Evolutionary conservation across 2,329 filamentous ascomycete species (phyloP).

Genomic region (Bipolaris oryzae): DNA sequence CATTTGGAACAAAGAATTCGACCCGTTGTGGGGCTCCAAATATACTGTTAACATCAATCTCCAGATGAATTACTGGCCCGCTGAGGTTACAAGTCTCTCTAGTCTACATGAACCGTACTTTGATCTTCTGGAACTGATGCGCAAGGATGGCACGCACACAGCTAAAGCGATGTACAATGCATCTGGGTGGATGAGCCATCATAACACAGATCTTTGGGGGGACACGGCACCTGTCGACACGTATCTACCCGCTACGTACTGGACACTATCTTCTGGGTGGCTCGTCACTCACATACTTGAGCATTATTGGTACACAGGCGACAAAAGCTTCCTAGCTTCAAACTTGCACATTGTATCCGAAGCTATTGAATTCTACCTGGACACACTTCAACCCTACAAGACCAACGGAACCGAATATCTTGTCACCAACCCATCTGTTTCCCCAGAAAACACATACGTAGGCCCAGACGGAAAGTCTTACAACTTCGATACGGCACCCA

Average conservation of each 20-base stretch:
- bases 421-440: conserved; percentile 49
- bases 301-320: conserved; percentile 30
- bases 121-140: conserved; percentile 48
- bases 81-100: conserved; percentile 28
- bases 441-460: conserved; percentile 49
- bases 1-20: conserved; percentile 52
- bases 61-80: conserved; percentile 61
- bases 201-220: conserved; percentile 37
- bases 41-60: conserved; percentile 61
- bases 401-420: conserved; percentile 14
- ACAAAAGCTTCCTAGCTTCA: conserved; percentile 22
- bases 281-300: conserved; percentile 32
- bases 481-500: conserved; percentile 36
- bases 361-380: conserved; percentile 6
- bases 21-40: conserved; percentile 56
- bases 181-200: conserved; percentile 35
- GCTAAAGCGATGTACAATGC: conserved; percentile 29
- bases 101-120: conserved; percentile 53
- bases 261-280: conserved; percentile 39
- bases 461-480: conserved; percentile 27
- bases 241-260: conserved; percentile 33
- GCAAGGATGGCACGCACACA: conserved; percentile 35
- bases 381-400: conserved; percentile 3
- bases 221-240: conserved; percentile 31
- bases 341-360: conserved; percentile 7